Evolutionary conservation across 2,329 filamentous ascomycete species (phyloP), one percentile per base, ranked within the genome.

Genomic region (Penicillium brevicompactum): DNA sequence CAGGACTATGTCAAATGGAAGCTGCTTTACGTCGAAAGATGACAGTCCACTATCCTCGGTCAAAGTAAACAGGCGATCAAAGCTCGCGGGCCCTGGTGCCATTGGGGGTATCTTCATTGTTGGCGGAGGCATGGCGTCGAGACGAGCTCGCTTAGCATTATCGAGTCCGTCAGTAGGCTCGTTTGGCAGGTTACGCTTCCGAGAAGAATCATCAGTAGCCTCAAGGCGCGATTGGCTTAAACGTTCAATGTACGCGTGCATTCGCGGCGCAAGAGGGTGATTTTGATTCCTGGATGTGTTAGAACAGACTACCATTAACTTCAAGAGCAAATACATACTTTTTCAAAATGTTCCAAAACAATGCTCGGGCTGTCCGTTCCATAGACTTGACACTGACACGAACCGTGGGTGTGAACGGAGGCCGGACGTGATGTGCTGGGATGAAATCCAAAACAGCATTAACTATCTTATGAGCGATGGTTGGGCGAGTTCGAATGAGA

Each of bases 361-460:
- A 78, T 63, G 92, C 86, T 66, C 92, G 85, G 3, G 90, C 90
- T 22, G 94, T 99, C 70, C 96, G 91, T 73, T 97, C 93, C 86
- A 99, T 94, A 5, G 93, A 97, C 74, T 88, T 91, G 58, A 96
- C 83, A 65, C 93, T 85, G 56, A 99, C 88, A 65, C 89, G 91
- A 47, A 85, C 84, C 69, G 87, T 91, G 2, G 91, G 84, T 0
- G 89, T 93, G 79, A 95, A 84, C 3, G 89, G 87, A 2, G 86
- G 85, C 66, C 85, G 88, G 53, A 89, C 90, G 61, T 91, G 84
- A 73, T 89, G 91, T 43, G 97, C 78, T 0, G 94, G 94, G 69
- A 96, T 96, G 81, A 97, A 99, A 72, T 87, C 92, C 62, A 99
- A 81, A 30, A 97, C 82, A 14, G 91, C 86, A 69, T 87, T 90